Percentiles rank a stretch among this genome's conserved stretches.
phyloP scores from a whole-genome alignment of 2,329 filamentous ascomycete genomes.

The Colletotrichum shisoi region DNA sequence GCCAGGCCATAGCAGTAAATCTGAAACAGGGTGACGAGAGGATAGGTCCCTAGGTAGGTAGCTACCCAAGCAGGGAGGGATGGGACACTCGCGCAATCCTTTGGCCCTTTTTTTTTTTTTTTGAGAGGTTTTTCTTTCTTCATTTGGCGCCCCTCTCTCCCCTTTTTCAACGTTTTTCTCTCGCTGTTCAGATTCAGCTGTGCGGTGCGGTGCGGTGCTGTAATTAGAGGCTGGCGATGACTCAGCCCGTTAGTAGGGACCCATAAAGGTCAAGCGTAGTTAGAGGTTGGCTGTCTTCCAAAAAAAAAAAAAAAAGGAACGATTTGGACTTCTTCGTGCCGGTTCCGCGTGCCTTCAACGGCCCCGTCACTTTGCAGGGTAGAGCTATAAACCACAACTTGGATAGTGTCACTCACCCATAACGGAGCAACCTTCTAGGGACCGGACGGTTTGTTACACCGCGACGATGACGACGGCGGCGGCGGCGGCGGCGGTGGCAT shows the following conservation, averaged over 20 bases:
- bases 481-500: neutral
- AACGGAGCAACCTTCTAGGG: neutral
- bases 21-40: constrained; percentile 33
- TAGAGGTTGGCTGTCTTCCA: too few relatives aligned
- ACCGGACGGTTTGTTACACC: neutral
- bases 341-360: neutral
- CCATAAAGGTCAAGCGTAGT: too few relatives aligned
- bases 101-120: too few relatives aligned
- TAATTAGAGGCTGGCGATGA: too few relatives aligned
- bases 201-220: neutral
- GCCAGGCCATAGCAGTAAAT: constrained; percentile 17
- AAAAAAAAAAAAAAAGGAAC: neutral
- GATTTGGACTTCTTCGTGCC: neutral
- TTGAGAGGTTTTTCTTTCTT: too few relatives aligned
- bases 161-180: neutral
- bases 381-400: neutral
- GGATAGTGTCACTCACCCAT: too few relatives aligned
- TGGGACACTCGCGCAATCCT: too few relatives aligned
- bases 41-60: constrained; percentile 7
- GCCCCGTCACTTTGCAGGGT: neutral
- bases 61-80: neutral
- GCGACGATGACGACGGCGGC: too few relatives aligned
- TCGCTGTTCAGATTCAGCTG: too few relatives aligned
- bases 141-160: too few relatives aligned
- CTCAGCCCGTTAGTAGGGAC: too few relatives aligned